Evolutionary conservation across 805 yeast species (phyloP), one percentile per base, ranked within the genome.

Genomic region (Teunomyces panamensis): DNA sequence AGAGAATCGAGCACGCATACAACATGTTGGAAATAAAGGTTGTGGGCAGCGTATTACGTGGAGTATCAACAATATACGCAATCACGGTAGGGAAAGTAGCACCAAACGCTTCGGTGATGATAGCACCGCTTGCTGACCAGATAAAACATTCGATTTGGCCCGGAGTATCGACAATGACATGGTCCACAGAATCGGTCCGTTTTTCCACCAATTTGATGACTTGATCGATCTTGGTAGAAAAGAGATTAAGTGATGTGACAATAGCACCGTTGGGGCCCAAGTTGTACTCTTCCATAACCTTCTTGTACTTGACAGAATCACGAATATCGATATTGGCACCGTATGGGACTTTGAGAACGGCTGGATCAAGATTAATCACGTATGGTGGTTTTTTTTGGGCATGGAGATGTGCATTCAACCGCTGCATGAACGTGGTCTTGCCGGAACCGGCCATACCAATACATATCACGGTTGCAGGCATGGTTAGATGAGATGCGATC

Each of bases 251-350:
- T 16, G 96, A 89, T 0, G 99, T 94, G 54, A 95, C 96, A 62
- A 94, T 94, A 2, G 98, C 98, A 48, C 99, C 99, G 63, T 94
- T 94, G 10, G 99, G 99, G 0, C 99, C 99, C 49, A 94, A 68
- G 49, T 88, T 86, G 63, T 92, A 89, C 62, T 91, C 91, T 57
- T 90, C 94, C 98, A 92, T 94, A 39, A 94, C 98, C 61, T 94
- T 90, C 54, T 87, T 88, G 67, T 94, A 94, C 63, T 94, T 92
- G 50, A 94, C 89, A 0, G 97, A 88, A 67, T 94, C 99, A 60
- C 99, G 77, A 53, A 94, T 94, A 68, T 94, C 99, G 52, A 94
- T 90, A 63, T 94, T 90, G 36, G 96, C 86, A 14, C 91, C 94
- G 65, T 84, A 94, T 9, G 99, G 99, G n/a, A 89, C 85, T 55